phyloP scores from a whole-genome alignment of 1,284 basidiomycete species.

The Takashimella tepidaria region DNA sequence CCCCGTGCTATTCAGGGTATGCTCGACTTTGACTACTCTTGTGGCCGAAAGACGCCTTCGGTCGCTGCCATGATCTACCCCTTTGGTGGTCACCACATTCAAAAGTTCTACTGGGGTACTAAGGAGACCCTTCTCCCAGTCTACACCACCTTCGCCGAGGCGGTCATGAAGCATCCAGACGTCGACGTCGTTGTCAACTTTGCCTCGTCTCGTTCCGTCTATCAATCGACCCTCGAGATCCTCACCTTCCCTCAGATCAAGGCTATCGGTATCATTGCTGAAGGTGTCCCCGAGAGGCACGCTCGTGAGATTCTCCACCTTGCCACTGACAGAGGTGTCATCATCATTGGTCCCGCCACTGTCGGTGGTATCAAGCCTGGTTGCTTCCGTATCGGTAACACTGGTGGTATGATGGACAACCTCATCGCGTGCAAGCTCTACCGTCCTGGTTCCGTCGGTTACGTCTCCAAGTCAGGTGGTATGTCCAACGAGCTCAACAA shows the following conservation, averaged over 20 bases:
- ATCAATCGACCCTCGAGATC: slow-evolving; percentile 89
- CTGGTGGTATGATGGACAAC: slow-evolving; percentile 99
- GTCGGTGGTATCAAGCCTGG: slow-evolving; percentile 99
- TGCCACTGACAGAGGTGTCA: slow-evolving; percentile 77
- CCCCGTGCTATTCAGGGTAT: slow-evolving; percentile 99
- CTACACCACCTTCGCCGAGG: slow-evolving; percentile 89
- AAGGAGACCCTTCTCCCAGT: slow-evolving; percentile 97
- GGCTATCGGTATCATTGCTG: slow-evolving; percentile 90
- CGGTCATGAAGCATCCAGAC: slow-evolving; percentile 90
- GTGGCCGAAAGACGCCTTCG: slow-evolving; percentile 85
- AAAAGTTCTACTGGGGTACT: slow-evolving; percentile 99
- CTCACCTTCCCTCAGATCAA: slow-evolving; percentile 68
- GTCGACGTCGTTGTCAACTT: slow-evolving; percentile 99
- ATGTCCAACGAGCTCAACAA: slow-evolving; percentile 99
- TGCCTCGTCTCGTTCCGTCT: slow-evolving; percentile 89
- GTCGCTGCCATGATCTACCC: slow-evolving; percentile 99
- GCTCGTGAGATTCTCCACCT: slow-evolving; percentile 92
- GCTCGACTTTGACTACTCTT: slow-evolving; percentile 99
- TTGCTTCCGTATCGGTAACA: slow-evolving; percentile 99
- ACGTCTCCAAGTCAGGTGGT: slow-evolving; percentile 98
- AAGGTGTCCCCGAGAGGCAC: slow-evolving; percentile 97
- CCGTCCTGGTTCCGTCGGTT: slow-evolving; percentile 93
- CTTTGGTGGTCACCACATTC: slow-evolving; percentile 99
- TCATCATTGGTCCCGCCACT: slow-evolving; percentile 97
- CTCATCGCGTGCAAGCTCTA: slow-evolving; percentile 98